These are phyloP conservation scores for Tuber borchii DNA, from an alignment of 495 filamentous ascomycete species.

Conservation along the genomic window DNA sequence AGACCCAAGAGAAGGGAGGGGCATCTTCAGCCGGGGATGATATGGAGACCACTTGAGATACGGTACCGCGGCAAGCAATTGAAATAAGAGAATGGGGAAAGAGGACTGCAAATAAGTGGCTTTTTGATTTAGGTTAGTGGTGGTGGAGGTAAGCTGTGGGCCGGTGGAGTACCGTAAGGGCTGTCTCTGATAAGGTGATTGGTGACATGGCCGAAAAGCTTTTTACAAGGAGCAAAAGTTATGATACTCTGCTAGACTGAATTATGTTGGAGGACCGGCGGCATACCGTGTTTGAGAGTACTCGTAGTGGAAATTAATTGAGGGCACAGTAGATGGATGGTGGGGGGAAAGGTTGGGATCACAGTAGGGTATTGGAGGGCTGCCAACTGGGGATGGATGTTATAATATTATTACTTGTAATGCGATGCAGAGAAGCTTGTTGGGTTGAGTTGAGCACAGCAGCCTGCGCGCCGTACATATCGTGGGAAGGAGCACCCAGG, in stretches of 20 bases:
- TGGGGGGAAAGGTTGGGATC: background rate
- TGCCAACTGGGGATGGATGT: background rate
- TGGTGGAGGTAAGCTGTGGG: background rate
- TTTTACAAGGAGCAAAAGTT: background rate
- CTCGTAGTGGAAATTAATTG: background rate
- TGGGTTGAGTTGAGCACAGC: background rate
- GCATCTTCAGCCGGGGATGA: conserved; percentile 17
- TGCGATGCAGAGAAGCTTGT: background rate
- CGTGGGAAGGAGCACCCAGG: background rate
- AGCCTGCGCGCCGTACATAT: background rate
- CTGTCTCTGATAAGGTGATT: background rate
- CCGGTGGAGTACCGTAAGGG: background rate
- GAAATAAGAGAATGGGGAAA: background rate
- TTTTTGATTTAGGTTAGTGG: background rate
- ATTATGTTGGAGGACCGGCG: background rate
- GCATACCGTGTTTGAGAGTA: background rate
- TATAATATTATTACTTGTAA: background rate
- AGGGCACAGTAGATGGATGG: background rate
- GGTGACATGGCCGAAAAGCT: background rate
- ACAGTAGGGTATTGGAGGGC: background rate
- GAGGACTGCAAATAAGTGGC: background rate
- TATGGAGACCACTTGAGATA: background rate
- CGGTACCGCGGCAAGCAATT: background rate
- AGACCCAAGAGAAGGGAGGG: conserved; percentile 21
- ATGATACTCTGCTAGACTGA: background rate